Base-by-base conservation (phyloP, 2,329 filamentous ascomycete genomes). In the Talaromyces sp. region DNA sequence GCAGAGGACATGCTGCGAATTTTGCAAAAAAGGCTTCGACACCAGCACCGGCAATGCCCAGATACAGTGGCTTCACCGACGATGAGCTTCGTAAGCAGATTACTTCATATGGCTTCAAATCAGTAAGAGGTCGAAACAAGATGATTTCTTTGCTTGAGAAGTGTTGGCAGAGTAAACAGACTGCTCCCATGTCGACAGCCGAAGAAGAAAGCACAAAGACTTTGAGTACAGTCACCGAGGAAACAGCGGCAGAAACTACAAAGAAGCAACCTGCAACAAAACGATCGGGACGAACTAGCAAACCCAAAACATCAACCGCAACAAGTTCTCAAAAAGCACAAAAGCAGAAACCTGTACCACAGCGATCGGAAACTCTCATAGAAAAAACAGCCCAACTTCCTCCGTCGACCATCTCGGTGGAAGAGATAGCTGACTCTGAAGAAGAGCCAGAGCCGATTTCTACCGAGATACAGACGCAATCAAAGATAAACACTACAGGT, bases 91-190 rank as follows among this genome's bases (percentile, higher is more conserved):
- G 85, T 2, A 84, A 81, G 61, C 82, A 89, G 68, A 77, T 93
- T 52, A 77, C 82, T 5, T 79, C 80, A 0, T 92, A 87, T 68
- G 89, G 88, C 0, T 92, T 93, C 75, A 93, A 92, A 70, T 79
- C 87, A 1, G 78, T 92, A 33, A 90, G 87, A 70, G 85, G 80
- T 60, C 82, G 90, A 18, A 80, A 83, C 56, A 85, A 85, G 8
- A 91, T 91, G 87, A 87, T 93, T 63, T 79, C 85, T 1, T 74
- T 92, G 10, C 77, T 93, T 12, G 79, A 89, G 57, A 84, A 87
- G 68, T 92, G 90, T 72, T 92, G 89, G 89, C 76, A 83, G 65
- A 86, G 85, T 61, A 86, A 86, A 70, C 75, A 81, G 57, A 12
- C 53, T 16, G 50, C 16, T 27, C 9, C 34, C 12, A 28, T 2